Evolutionary conservation across 176 grass and related monocot genomes (phyloP), one percentile per base, ranked within the genome.

Genomic region (Luzula sylvatica): DNA sequence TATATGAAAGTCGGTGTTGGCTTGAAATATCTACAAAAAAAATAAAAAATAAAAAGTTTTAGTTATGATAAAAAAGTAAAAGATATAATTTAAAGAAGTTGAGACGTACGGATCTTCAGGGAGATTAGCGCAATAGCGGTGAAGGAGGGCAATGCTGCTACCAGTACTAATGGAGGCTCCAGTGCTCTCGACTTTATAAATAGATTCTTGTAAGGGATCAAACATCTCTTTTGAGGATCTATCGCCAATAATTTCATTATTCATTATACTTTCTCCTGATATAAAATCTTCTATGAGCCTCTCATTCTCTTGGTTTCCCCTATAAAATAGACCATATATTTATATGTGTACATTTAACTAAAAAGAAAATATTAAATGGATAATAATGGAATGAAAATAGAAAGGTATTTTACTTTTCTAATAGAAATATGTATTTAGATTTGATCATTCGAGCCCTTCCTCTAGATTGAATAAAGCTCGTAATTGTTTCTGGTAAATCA

Each of bases 401-500:
- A 55, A 14, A 42, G 7, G 24, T n/a, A 52, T 50, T 28, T 17
- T 54, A 95, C 89, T 85, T 95, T 67, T 95, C 89, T 39, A 88
- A 45, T 22, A 95, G 83, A 78, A 95, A 81, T 27, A 88, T 18
- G 38, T 78, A 88, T 78, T 85, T 74, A 43, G 89, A 95, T 75
- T 66, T 73, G 60, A 46, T 76, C 89, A 95, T 88, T 22, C 89
- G 70, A 23, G 89, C 89, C 46, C 89, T 83, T 15, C 89, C 89
- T 67, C 83, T 78, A 44, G 89, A 95, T 73, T 95, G 83, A 66
- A 95, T 88, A 72, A 76, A 85, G 58, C 89, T 95, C 30, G 77
- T 53, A 53, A 95, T 80, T 51, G 89, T 88, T 84, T 95, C 76
- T 40, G 89, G 89, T 67, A 88, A 81, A 78, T 95, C 89, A 55